A percentile compares a stretch with the other conserved stretches of the same genome.
phyloP scores from a whole-genome alignment of 1,284 basidiomycete species.

The Puccinia coronata region DNA sequence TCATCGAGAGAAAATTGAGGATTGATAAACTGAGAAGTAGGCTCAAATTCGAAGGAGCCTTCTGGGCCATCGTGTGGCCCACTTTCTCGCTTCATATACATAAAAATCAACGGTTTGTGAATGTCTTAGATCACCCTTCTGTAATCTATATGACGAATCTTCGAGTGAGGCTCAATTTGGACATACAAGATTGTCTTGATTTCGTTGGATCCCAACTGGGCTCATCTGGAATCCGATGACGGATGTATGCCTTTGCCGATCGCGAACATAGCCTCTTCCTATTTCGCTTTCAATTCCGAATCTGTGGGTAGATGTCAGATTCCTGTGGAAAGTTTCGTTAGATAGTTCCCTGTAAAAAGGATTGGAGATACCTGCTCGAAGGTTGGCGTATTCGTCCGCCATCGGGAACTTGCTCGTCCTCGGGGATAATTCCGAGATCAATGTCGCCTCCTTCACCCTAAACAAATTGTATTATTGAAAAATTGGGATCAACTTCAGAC shows the following conservation, averaged over 20 bases:
- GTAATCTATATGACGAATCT: background rate
- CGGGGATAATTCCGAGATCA: slow-evolving; percentile 29
- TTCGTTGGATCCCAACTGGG: slow-evolving; percentile 16
- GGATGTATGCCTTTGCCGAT: slow-evolving; percentile 14
- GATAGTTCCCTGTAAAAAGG: slow-evolving; percentile 3
- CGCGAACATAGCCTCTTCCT: slow-evolving; percentile 17
- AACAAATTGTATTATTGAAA: background rate
- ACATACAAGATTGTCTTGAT: background rate
- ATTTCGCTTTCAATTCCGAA: slow-evolving; percentile 33
- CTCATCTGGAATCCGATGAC: slow-evolving; percentile 15
- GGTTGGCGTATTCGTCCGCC: slow-evolving; percentile 14
- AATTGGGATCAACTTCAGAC: too few species aligned
- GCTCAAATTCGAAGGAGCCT: slow-evolving; percentile 14
- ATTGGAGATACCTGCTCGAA: slow-evolving; percentile 24
- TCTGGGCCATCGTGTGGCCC: background rate
- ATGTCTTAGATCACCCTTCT: background rate
- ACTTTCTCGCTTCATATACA: slow-evolving; percentile 7
- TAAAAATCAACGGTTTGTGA: background rate
- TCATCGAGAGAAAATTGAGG: background rate
- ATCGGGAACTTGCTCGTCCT: background rate
- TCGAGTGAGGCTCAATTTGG: background rate
- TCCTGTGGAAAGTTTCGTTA: background rate
- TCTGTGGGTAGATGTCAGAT: background rate
- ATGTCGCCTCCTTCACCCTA: slow-evolving; percentile 12
- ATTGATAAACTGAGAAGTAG: slow-evolving; percentile 20